Percentiles rank a stretch among this genome's conserved stretches.
These are phyloP conservation scores for Thelephora ganbajun DNA, from an alignment of 768 basidiomycete genomes.

Conservation along the genomic window DNA sequence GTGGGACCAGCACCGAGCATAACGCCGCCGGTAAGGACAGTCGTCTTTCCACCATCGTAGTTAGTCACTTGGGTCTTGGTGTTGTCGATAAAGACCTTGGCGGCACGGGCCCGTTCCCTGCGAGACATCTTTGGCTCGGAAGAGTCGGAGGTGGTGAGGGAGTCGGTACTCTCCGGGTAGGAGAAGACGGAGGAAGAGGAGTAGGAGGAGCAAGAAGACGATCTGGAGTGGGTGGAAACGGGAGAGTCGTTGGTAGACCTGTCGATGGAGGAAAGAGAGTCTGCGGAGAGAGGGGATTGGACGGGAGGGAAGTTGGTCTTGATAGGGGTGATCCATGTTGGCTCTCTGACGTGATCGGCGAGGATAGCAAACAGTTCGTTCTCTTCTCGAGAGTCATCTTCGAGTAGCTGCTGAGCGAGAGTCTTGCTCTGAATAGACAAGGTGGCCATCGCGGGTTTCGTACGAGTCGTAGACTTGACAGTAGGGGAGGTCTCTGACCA, in stretches of 20 bases:
- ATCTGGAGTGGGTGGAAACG: slow-evolving; percentile 34
- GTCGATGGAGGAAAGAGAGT: slow-evolving; percentile 2
- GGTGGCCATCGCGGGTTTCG: not conserved
- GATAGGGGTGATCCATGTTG: slow-evolving; percentile 58
- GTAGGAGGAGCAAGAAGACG: slow-evolving; percentile 43
- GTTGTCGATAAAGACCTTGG: slow-evolving; percentile 59
- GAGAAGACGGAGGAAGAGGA: slow-evolving; percentile 65
- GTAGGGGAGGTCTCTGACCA: slow-evolving; percentile 44
- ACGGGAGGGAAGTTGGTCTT: slow-evolving; percentile 41
- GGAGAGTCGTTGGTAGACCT: slow-evolving; percentile 29
- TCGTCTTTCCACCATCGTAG: slow-evolving; percentile 82
- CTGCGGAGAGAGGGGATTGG: slow-evolving; percentile 8
- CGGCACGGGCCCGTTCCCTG: slow-evolving; percentile 54
- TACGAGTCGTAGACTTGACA: not conserved
- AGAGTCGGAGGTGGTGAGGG: slow-evolving; percentile 25
- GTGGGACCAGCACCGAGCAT: slow-evolving; percentile 47
- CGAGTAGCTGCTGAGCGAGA: slow-evolving; percentile 59
- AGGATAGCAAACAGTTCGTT: slow-evolving; percentile 65
- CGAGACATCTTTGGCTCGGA: slow-evolving; percentile 36
- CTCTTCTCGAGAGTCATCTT: slow-evolving; percentile 58
- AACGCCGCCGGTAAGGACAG: slow-evolving; percentile 75
- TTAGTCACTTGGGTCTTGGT: slow-evolving; percentile 70
- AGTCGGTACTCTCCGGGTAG: slow-evolving; percentile 30
- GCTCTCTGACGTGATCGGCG: slow-evolving; percentile 53
- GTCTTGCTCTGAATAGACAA: slow-evolving; percentile 28